A percentile compares a stretch with the other conserved stretches of the same genome.
Evolutionary conservation across 768 basidiomycete species (phyloP).

Genomic region (Lepiota brunneoincarnata): DNA sequence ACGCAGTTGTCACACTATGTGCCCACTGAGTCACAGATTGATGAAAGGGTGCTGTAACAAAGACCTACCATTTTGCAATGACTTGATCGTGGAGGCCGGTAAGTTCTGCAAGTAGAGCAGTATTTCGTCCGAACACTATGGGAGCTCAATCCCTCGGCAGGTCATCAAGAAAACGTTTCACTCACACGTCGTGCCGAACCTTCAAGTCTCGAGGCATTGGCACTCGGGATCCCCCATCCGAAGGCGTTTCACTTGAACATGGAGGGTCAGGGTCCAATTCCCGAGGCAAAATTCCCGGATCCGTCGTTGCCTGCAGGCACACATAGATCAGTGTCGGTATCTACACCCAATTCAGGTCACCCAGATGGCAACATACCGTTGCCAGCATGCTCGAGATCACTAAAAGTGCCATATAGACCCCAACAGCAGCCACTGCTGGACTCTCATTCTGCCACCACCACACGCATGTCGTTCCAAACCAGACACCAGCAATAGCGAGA

Average conservation of each 20-base stretch:
- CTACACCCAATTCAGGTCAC: neutral
- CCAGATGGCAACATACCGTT: constrained; percentile 48
- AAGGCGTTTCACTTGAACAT: constrained; percentile 57
- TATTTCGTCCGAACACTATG: constrained; percentile 87
- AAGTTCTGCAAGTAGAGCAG: constrained; percentile 89
- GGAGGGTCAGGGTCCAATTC: constrained; percentile 86
- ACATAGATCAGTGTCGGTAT: constrained; percentile 5
- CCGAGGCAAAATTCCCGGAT: constrained; percentile 89
- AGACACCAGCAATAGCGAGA: constrained; percentile 69
- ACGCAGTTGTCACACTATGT: constrained; percentile 94
- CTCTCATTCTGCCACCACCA: constrained; percentile 88
- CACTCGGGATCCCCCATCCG: constrained; percentile 56
- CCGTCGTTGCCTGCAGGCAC: constrained; percentile 59
- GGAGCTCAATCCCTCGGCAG: neutral
- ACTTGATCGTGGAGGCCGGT: constrained; percentile 90
- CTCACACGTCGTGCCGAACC: constrained; percentile 76
- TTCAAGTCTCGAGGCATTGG: constrained; percentile 82
- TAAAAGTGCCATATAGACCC: constrained; percentile 50
- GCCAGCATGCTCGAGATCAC: constrained; percentile 74
- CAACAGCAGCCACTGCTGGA: constrained; percentile 58
- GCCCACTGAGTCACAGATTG: neutral
- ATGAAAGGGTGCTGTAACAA: constrained; percentile 4
- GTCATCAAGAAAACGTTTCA: constrained; percentile 11
- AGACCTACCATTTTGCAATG: constrained; percentile 88
- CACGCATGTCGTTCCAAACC: constrained; percentile 85